Percentiles rank a stretch among this genome's conserved stretches.
phyloP scores from a whole-genome alignment of 306 rosid genomes.

The Canavalia gladiata region DNA sequence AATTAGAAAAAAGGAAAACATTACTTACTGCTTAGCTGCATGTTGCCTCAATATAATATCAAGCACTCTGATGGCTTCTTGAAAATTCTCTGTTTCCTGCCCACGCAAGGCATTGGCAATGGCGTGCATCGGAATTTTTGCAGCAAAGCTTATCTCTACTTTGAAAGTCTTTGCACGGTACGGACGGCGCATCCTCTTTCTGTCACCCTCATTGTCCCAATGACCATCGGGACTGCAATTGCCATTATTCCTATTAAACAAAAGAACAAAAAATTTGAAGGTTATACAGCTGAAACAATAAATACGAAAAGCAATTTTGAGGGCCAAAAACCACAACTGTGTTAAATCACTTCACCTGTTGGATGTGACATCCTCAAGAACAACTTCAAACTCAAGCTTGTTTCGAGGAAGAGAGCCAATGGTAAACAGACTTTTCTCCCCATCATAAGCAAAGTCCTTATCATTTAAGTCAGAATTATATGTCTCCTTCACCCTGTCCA shows the following conservation, averaged over 20 bases:
- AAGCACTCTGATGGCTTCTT: slow-evolving; percentile 88
- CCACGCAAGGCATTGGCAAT: slow-evolving; percentile 87
- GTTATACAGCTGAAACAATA: not conserved
- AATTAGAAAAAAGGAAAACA: not conserved
- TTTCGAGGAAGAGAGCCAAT: slow-evolving; percentile 88
- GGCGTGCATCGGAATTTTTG: slow-evolving; percentile 89
- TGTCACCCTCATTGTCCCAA: slow-evolving; percentile 76
- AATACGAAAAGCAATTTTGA: not conserved
- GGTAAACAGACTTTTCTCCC: slow-evolving; percentile 91
- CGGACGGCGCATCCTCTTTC: slow-evolving; percentile 81
- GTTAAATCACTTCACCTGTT: slow-evolving; percentile 60
- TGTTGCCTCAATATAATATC: slow-evolving; percentile 91
- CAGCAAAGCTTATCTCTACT: slow-evolving; percentile 89
- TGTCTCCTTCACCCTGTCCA: slow-evolving; percentile 83
- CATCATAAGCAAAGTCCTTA: slow-evolving; percentile 93
- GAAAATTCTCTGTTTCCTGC: slow-evolving; percentile 90
- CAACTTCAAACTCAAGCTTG: slow-evolving; percentile 83
- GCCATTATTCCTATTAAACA: slow-evolving; percentile 69
- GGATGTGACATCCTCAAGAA: slow-evolving; percentile 73
- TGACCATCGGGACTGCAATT: slow-evolving; percentile 68
- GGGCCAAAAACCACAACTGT: slow-evolving; percentile 19
- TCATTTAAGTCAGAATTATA: slow-evolving; percentile 73
- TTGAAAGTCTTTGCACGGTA: slow-evolving; percentile 68
- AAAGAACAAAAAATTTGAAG: not conserved
- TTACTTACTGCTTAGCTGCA: slow-evolving; percentile 87